Percentiles rank a stretch among this genome's conserved stretches.
Evolutionary conservation across 2,329 filamentous ascomycete species (phyloP).

Genomic region (Aureobasidium sp.): DNA sequence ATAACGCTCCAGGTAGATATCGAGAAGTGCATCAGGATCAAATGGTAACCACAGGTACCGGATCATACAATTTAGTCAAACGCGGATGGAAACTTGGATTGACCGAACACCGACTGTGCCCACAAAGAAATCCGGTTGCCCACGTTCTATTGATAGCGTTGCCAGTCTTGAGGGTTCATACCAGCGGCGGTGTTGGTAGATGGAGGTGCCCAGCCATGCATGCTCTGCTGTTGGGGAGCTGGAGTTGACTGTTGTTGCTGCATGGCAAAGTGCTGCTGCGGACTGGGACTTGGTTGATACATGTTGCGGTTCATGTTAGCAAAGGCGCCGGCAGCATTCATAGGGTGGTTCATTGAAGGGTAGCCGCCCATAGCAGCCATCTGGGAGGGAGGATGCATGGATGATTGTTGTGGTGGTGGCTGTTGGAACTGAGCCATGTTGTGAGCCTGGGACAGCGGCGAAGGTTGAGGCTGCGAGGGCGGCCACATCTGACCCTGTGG

Average conservation of each 20-base stretch:
- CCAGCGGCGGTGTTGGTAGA: conserved; percentile 25
- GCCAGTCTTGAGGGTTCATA: conserved; percentile 37
- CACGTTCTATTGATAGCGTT: conserved; percentile 17
- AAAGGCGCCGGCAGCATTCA: conserved; percentile 38
- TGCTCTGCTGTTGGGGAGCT: conserved; percentile 41
- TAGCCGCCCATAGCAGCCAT: conserved; percentile 39
- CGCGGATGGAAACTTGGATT: no score
- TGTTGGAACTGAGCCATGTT: conserved; percentile 40
- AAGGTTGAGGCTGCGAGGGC: conserved; percentile 42
- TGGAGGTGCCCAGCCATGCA: conserved; percentile 45
- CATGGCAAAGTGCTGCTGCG: conserved; percentile 37
- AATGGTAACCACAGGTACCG: no score
- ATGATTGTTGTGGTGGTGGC: conserved; percentile 39
- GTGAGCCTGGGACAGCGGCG: conserved; percentile 41
- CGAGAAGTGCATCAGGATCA: no score
- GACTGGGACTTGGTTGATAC: conserved; percentile 43
- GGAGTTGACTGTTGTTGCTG: conserved; percentile 18
- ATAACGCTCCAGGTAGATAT: no score
- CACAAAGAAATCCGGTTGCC: no score
- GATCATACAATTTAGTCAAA: no score
- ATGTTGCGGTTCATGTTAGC: conserved; percentile 42
- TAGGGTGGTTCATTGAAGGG: conserved; percentile 38
- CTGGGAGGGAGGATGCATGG: conserved; percentile 43
- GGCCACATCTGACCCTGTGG: conserved; percentile 43
- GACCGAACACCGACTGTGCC: no score